Evolutionary conservation across 75 land plant species (phyloP).

Genomic region (Pinus albicaulis): DNA sequence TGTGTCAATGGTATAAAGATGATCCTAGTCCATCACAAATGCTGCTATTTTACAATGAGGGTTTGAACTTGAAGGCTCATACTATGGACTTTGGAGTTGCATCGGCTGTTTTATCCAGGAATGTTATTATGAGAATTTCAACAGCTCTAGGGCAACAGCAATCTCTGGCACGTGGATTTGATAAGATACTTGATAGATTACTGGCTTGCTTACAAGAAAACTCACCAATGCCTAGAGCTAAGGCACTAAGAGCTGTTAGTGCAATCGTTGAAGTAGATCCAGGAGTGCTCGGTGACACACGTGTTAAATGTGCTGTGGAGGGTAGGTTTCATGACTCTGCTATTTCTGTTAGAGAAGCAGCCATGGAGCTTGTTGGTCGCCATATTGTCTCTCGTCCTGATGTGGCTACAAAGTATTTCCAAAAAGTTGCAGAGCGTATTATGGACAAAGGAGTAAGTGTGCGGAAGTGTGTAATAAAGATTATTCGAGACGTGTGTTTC

Average conservation of each 20-base stretch:
- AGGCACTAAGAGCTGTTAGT: slow-evolving; percentile 97
- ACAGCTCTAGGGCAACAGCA: slow-evolving; percentile 77
- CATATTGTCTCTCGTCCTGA: slow-evolving; percentile 98
- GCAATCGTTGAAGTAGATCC: slow-evolving; percentile 98
- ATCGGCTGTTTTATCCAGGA: slow-evolving; percentile 59
- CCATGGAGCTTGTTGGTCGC: slow-evolving; percentile 96
- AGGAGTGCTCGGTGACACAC: slow-evolving; percentile 86
- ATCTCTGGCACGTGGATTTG: slow-evolving; percentile 95
- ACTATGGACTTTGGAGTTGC: slow-evolving; percentile 50
- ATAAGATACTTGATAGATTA: slow-evolving; percentile 77
- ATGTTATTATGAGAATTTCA: slow-evolving; percentile 63
- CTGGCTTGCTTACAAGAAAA: slow-evolving; percentile 87
- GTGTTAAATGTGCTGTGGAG: slow-evolving; percentile 95
- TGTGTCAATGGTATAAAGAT: slow-evolving; percentile 94
- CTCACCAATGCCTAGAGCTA: slow-evolving; percentile 86
- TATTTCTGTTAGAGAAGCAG: slow-evolving; percentile 97
- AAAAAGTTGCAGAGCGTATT: slow-evolving; percentile 89
- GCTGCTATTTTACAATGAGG: slow-evolving; percentile 53
- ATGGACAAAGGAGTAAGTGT: slow-evolving; percentile 99
- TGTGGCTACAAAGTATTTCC: slow-evolving; percentile 96
- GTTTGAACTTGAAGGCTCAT: slow-evolving; percentile 61
- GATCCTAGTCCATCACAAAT: slow-evolving; percentile 55
- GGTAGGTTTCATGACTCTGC: slow-evolving; percentile 97
- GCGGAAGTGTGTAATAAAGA: slow-evolving; percentile 94
- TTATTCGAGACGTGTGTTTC: slow-evolving; percentile 85